phyloP scores from a whole-genome alignment of 805 yeast species.

The Teunomyces cretensis region DNA sequence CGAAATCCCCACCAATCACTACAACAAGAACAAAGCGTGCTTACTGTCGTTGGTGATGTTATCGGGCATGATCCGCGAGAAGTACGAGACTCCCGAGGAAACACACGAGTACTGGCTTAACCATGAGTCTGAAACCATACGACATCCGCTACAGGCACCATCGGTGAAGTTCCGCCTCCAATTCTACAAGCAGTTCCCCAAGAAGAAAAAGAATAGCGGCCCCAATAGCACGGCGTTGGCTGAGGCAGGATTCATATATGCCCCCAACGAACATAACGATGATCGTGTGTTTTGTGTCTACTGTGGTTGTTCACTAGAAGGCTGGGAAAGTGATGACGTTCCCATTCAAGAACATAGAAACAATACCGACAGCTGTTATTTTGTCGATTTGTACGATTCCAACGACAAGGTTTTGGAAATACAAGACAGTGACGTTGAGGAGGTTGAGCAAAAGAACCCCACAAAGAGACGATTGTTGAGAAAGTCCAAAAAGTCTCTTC shows the following conservation, averaged over 20 bases:
- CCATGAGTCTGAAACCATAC: slow-evolving; percentile 6
- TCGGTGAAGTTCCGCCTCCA: slow-evolving; percentile 6
- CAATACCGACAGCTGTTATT: slow-evolving; percentile 10
- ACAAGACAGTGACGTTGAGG: background rate
- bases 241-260: slow-evolving; percentile 45
- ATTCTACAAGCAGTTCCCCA: slow-evolving; percentile 9
- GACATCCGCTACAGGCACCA: slow-evolving; percentile 6
- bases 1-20: slow-evolving; percentile 8
- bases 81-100: slow-evolving; percentile 6
- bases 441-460: background rate
- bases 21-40: slow-evolving; percentile 8
- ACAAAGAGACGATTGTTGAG: background rate
- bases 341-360: slow-evolving; percentile 58
- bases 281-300: slow-evolving; percentile 36
- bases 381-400: slow-evolving; percentile 3
- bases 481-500: background rate
- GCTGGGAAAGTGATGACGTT: slow-evolving; percentile 64
- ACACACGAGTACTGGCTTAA: slow-evolving; percentile 8
- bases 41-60: slow-evolving; percentile 9
- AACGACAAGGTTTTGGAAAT: background rate
- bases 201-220: slow-evolving; percentile 1
- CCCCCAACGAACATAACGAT: slow-evolving; percentile 27
- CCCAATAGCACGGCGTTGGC: slow-evolving; percentile 25
- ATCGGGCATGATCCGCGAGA: slow-evolving; percentile 9
- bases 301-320: slow-evolving; percentile 31